These are phyloP conservation scores for Linum tenue DNA, from an alignment of 345 rosid genomes.

Conservation along the genomic window DNA sequence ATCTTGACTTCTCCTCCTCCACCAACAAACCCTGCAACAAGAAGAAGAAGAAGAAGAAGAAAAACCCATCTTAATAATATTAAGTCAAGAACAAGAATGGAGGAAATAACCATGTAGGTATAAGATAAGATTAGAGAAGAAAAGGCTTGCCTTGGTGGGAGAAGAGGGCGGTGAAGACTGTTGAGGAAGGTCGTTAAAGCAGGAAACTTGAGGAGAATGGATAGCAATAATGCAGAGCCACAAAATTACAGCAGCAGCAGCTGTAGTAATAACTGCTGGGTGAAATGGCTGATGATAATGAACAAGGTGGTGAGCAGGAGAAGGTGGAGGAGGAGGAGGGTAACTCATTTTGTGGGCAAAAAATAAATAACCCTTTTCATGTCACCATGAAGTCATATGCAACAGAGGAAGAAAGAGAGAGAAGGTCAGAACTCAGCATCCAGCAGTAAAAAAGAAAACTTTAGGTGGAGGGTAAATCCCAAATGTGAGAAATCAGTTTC, in stretches of 20 bases:
- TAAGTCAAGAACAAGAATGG: not conserved
- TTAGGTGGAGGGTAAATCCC: not conserved
- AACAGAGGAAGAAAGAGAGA: not conserved
- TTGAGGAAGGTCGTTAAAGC: conserved; percentile 11
- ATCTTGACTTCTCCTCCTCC: conserved; percentile 54
- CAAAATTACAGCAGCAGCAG: conserved; percentile 4
- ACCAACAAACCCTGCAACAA: conserved; percentile 30
- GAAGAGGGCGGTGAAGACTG: conserved; percentile 13
- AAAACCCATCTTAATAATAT: not conserved
- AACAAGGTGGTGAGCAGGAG: too few species aligned
- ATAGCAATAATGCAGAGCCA: conserved; percentile 3
- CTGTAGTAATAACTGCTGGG: not conserved
- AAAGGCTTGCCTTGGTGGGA: conserved; percentile 18
- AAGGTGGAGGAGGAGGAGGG: not conserved
- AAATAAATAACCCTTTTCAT: conserved; percentile 12
- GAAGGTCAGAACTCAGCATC: not conserved
- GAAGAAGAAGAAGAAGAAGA: not conserved
- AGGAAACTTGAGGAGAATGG: conserved; percentile 22
- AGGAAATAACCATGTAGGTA: not conserved
- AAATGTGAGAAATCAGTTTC: not conserved
- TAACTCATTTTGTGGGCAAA: conserved; percentile 16
- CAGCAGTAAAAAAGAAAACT: not conserved
- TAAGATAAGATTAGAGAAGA: not conserved
- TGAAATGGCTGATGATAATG: not conserved
- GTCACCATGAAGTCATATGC: not conserved